Percentiles rank a stretch among this genome's conserved stretches.
These are phyloP conservation scores for Sphaerobolus stellatus DNA, from an alignment of 1,284 basidiomycete genomes.

Conservation along the genomic window DNA sequence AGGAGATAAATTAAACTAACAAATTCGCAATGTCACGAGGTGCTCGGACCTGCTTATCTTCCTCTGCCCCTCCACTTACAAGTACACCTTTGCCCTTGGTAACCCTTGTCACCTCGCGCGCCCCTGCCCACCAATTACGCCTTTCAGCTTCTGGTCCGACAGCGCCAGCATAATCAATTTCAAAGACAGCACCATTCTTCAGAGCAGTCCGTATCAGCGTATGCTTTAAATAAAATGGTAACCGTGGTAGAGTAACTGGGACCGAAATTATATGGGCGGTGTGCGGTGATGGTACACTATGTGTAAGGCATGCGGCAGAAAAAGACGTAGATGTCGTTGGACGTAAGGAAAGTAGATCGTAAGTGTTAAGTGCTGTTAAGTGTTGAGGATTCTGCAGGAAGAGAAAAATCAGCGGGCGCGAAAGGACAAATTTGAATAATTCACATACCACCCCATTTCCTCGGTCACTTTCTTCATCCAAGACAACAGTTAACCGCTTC, in stretches of 20 bases:
- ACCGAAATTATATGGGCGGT: slow-evolving; percentile 82
- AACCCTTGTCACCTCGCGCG: slow-evolving; percentile 70
- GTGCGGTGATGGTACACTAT: slow-evolving; percentile 73
- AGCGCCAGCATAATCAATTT: slow-evolving; percentile 75
- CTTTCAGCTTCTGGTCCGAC: slow-evolving; percentile 59
- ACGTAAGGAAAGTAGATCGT: slow-evolving; percentile 74
- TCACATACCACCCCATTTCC: slow-evolving; percentile 69
- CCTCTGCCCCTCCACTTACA: slow-evolving; percentile 61
- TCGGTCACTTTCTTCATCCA: slow-evolving; percentile 78
- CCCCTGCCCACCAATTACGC: slow-evolving; percentile 80
- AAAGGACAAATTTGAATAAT: neutral
- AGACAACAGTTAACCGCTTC: slow-evolving; percentile 67
- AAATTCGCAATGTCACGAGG: slow-evolving; percentile 72
- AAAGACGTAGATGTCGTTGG: slow-evolving; percentile 74
- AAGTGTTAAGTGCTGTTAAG: slow-evolving; percentile 53
- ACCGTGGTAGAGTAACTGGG: slow-evolving; percentile 74
- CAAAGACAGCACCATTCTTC: slow-evolving; percentile 82
- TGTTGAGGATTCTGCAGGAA: slow-evolving; percentile 34
- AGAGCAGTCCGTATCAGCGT: slow-evolving; percentile 79
- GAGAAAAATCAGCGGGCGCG: neutral
- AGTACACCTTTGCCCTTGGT: slow-evolving; percentile 75
- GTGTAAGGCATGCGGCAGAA: slow-evolving; percentile 76
- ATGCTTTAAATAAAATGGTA: slow-evolving; percentile 80
- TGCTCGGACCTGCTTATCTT: slow-evolving; percentile 59
- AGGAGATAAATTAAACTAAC: too few species aligned